Conservation (phyloP, 345 rosid species). For the Citrus sp. region DNA sequence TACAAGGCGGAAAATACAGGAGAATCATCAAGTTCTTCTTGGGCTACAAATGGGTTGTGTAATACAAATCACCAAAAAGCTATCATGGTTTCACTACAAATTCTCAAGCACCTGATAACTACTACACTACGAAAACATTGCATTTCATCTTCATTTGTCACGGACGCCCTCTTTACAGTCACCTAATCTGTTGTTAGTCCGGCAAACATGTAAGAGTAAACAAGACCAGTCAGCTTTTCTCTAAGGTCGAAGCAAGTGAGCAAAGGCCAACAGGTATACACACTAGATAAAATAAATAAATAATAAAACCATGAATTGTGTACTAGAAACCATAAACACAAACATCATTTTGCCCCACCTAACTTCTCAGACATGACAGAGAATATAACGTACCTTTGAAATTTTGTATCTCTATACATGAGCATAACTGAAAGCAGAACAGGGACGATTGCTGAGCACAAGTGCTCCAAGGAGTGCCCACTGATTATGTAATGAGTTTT, state of each 20-base stretch:
- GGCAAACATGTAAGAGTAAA: conserved; percentile 14
- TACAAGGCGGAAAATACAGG: neutral
- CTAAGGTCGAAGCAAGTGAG: neutral
- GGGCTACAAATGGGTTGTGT: too few species aligned
- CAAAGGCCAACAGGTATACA: neutral
- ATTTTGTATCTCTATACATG: conserved; percentile 47
- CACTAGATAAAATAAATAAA: too few species aligned
- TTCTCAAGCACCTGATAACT: neutral
- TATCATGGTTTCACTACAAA: neutral
- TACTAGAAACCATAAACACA: neutral
- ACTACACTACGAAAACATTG: neutral
- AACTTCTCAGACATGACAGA: neutral
- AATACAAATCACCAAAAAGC: too few species aligned
- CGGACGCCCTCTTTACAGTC: conserved; percentile 58
- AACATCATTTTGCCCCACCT: neutral
- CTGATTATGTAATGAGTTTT: conserved; percentile 57
- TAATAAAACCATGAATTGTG: too few species aligned
- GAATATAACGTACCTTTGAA: conserved; percentile 52
- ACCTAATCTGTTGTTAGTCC: conserved; percentile 46
- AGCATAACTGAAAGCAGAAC: conserved; percentile 71
- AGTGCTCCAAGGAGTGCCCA: conserved; percentile 77
- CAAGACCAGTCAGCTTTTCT: neutral
- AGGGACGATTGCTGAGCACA: conserved; percentile 53
- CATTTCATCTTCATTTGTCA: conserved; percentile 22
- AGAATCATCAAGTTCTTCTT: conserved; percentile 1